A percentile compares a stretch with the other conserved stretches of the same genome.
These are phyloP conservation scores for Trichosporon sp. DNA, from an alignment of 1,284 basidiomycete genomes.

Conservation along the genomic window DNA sequence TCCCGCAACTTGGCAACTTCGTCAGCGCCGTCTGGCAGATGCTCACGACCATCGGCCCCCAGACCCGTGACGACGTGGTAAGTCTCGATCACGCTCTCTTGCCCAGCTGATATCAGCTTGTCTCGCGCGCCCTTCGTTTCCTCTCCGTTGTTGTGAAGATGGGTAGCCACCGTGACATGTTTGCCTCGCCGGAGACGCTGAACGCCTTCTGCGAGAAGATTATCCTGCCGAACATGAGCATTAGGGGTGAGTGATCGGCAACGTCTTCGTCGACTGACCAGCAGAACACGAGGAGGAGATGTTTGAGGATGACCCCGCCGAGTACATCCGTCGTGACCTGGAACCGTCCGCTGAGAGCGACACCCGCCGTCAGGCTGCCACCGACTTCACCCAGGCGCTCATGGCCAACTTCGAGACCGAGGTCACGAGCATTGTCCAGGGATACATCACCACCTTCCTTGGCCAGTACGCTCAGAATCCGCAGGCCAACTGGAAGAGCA, in stretches of 20 bases:
- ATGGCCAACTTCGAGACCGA: constrained; percentile 76
- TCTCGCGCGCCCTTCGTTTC: constrained; percentile 90
- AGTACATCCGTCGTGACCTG: constrained; percentile 89
- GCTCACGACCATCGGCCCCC: constrained; percentile 69
- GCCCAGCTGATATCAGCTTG: constrained; percentile 63
- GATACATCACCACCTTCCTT: constrained; percentile 78
- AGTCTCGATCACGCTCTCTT: constrained; percentile 35
- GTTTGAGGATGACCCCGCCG: constrained; percentile 96
- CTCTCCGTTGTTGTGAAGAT: constrained; percentile 89
- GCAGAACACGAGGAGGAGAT: constrained; percentile 87
- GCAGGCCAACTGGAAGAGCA: constrained; percentile 80
- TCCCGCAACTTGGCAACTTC: constrained; percentile 76
- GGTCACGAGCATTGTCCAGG: constrained; percentile 80
- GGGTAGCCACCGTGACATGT: constrained; percentile 69
- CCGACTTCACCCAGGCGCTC: constrained; percentile 87
- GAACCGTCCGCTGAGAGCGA: constrained; percentile 61
- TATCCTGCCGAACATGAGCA: constrained; percentile 85
- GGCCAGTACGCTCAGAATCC: constrained; percentile 65
- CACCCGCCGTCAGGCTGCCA: constrained; percentile 87
- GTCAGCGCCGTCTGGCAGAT: constrained; percentile 92
- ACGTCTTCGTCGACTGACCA: constrained; percentile 20
- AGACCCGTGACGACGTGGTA: constrained; percentile 74
- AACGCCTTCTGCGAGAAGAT: constrained; percentile 84
- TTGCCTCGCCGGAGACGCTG: constrained; percentile 71
- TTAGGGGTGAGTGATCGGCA: constrained; percentile 62